Evolutionary conservation across 352 stramenopile species (phyloP).

Genomic region (Phytophthora meadii): DNA sequence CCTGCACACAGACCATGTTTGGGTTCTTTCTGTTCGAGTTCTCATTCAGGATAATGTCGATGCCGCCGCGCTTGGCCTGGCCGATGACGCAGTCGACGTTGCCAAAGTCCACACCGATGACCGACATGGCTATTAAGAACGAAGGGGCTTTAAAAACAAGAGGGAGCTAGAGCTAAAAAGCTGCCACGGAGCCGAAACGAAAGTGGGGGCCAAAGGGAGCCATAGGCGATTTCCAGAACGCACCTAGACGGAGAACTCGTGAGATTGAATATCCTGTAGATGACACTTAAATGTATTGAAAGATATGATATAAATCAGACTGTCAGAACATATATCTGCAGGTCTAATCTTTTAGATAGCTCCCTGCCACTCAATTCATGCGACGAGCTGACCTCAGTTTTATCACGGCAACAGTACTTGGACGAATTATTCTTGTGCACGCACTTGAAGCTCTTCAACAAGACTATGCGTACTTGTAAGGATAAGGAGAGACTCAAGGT

Average conservation of each 20-base stretch:
- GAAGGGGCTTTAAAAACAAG: background rate
- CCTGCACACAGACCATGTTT: constrained; percentile 88
- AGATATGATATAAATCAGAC: background rate
- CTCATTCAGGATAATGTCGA: constrained; percentile 99
- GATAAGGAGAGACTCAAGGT: background rate
- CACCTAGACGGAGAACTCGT: constrained; percentile 17
- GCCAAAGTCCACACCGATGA: constrained; percentile 98
- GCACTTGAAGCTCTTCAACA: no score
- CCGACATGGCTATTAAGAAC: constrained; percentile 85
- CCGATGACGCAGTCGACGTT: constrained; percentile 97
- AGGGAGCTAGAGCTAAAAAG: background rate
- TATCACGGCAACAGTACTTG: no score
- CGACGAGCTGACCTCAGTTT: background rate
- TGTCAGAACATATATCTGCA: background rate
- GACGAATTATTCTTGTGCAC: no score
- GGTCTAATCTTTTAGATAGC: background rate
- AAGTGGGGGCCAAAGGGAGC: constrained; percentile 27
- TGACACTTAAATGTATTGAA: background rate
- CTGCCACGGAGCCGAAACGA: constrained; percentile 32
- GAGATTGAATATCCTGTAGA: constrained; percentile 8
- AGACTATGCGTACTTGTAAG: no score
- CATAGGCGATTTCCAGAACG: constrained; percentile 35
- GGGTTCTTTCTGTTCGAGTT: constrained; percentile 99
- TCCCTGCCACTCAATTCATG: constrained; percentile 8
- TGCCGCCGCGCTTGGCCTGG: constrained; percentile 95